A percentile compares a stretch with the other conserved stretches of the same genome.
Evolutionary conservation across 2,329 filamentous ascomycete species (phyloP).

Genomic region (Diaporthe amygdali): DNA sequence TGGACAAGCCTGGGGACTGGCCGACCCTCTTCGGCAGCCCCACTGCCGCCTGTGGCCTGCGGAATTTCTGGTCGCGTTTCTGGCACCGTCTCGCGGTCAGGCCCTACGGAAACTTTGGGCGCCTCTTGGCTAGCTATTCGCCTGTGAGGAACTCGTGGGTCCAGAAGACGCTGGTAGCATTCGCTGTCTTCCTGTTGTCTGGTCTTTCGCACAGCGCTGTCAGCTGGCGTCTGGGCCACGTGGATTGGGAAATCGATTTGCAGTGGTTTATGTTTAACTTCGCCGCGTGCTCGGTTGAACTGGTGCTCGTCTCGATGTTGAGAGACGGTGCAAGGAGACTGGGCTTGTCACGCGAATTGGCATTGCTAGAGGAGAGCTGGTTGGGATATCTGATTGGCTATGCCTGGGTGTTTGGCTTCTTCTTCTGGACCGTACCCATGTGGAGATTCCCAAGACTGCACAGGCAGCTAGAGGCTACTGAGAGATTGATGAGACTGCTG

Average conservation of each 20-base stretch:
- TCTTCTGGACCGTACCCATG: constrained; percentile 26
- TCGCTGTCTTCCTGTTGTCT: constrained; percentile 23
- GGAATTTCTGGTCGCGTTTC: constrained; percentile 20
- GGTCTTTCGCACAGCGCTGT: constrained; percentile 21
- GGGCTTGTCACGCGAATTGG: background rate
- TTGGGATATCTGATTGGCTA: constrained; percentile 14
- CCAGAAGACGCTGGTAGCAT: constrained; percentile 7
- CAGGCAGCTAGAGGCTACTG: background rate
- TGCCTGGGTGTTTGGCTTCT: constrained; percentile 23
- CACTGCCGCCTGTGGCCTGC: constrained; percentile 9
- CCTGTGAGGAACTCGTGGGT: background rate
- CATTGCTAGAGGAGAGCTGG: constrained; percentile 17
- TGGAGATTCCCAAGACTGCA: constrained; percentile 4
- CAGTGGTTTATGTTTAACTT: constrained; percentile 27
- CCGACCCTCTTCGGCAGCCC: constrained; percentile 18
- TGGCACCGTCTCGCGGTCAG: background rate
- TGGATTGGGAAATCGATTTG: constrained; percentile 20
- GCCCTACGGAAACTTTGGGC: background rate
- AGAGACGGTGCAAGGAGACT: background rate
- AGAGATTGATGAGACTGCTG: background rate
- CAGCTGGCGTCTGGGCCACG: constrained; percentile 17
- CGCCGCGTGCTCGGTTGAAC: constrained; percentile 14
- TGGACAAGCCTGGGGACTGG: constrained; percentile 22
- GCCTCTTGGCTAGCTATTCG: background rate
- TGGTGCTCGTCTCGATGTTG: background rate